Percentiles rank a stretch among this genome's conserved stretches.
Evolutionary conservation across 2,329 filamentous ascomycete genomes (phyloP).

Genomic region (Fusarium chuoi): DNA sequence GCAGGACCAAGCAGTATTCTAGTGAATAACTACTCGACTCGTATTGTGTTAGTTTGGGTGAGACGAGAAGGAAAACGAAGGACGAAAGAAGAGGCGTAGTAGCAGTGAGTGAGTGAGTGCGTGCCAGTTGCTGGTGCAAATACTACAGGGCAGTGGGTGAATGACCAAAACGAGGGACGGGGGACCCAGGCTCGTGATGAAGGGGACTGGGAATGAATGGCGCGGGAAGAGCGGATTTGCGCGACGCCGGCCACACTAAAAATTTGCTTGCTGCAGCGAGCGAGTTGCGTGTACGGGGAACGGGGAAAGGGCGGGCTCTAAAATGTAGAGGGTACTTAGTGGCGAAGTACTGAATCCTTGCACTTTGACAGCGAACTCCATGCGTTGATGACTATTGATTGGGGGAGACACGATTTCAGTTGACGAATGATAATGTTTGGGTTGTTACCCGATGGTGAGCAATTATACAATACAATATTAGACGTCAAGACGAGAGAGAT

Average conservation of each 20-base stretch:
- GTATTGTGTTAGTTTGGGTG: slow-evolving; percentile 16
- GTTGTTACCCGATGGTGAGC: neutral
- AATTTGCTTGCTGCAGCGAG: slow-evolving; percentile 16
- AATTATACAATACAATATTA: neutral
- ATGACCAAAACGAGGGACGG: slow-evolving; percentile 11
- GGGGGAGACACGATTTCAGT: neutral
- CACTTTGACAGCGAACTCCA: neutral
- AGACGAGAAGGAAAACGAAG: slow-evolving; percentile 24
- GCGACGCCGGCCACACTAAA: slow-evolving; percentile 20
- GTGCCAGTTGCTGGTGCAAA: neutral
- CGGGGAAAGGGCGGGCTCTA: no score
- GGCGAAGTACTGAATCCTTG: slow-evolving; percentile 19
- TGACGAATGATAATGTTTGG: slow-evolving; percentile 3
- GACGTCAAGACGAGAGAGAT: neutral
- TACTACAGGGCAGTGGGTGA: neutral
- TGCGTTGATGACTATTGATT: neutral
- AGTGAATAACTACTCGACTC: slow-evolving; percentile 20
- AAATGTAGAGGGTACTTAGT: slow-evolving; percentile 25
- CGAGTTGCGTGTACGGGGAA: slow-evolving; percentile 5
- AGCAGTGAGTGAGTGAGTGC: neutral
- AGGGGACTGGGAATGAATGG: slow-evolving; percentile 18
- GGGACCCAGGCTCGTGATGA: slow-evolving; percentile 9
- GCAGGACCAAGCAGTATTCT: slow-evolving; percentile 17
- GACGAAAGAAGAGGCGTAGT: slow-evolving; percentile 23
- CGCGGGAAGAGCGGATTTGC: slow-evolving; percentile 32